These are phyloP conservation scores for Gaeumannomyces sp. DNA, from an alignment of 2,329 filamentous ascomycete genomes.

Conservation along the genomic window DNA sequence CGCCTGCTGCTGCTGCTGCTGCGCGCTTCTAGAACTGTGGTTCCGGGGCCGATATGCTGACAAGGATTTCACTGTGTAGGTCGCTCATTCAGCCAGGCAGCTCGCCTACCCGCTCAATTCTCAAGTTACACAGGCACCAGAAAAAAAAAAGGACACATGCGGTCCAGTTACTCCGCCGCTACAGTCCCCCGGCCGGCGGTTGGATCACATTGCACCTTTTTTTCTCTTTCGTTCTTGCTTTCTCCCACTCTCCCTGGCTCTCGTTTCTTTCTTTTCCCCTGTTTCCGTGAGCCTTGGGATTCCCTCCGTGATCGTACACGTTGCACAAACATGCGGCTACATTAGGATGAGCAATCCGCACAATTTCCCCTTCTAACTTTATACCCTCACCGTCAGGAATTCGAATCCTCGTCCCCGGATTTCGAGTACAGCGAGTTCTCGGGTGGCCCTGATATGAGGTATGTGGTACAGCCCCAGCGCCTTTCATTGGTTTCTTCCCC, in stretches of 20 bases:
- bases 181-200: not conserved
- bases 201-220: not conserved
- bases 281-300: not conserved
- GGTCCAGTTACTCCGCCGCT: not conserved
- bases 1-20: too few relatives aligned
- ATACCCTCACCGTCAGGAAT: conserved; percentile 39
- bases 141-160: not conserved
- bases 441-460: conserved; percentile 48
- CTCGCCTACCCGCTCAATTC: not conserved
- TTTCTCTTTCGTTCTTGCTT: not conserved
- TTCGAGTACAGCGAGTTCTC: conserved; percentile 50
- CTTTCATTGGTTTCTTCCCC: not conserved
- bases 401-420: conserved; percentile 46
- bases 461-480: conserved; percentile 23
- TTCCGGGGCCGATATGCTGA: conserved; percentile 4
- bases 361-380: not conserved
- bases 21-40: not conserved
- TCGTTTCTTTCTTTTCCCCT: not conserved
- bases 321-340: not conserved
- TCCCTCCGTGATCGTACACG: not conserved
- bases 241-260: not conserved
- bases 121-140: not conserved
- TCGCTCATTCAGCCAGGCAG: conserved; percentile 7
- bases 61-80: conserved; percentile 6
- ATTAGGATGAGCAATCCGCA: not conserved